Evolutionary conservation across 805 yeast genomes (phyloP).

Genomic region (Kazachstania bromeliacearum): DNA sequence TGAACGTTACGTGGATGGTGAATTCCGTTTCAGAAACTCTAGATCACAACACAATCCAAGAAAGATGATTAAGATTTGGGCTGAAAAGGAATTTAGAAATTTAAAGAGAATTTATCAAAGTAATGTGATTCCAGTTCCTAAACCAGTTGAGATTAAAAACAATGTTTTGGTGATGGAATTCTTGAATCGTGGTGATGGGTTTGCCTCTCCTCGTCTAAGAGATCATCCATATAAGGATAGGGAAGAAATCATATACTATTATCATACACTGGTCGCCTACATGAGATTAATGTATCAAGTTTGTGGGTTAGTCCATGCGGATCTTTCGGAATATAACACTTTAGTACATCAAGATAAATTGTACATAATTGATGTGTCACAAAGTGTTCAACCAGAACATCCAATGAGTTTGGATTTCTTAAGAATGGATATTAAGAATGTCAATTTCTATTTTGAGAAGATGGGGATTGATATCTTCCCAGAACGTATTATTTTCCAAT

Average conservation of each 20-base stretch:
- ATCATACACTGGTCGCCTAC: constrained; percentile 69
- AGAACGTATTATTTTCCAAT: constrained; percentile 73
- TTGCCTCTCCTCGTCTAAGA: constrained; percentile 82
- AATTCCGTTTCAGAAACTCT: constrained; percentile 79
- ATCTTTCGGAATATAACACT: constrained; percentile 87
- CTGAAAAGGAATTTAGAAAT: constrained; percentile 93
- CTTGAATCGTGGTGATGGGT: constrained; percentile 62
- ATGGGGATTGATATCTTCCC: constrained; percentile 69
- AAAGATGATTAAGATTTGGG: constrained; percentile 97
- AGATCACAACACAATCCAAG: constrained; percentile 87
- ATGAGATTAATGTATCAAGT: constrained; percentile 82
- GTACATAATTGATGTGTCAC: constrained; percentile 92
- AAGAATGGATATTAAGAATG: constrained; percentile 95
- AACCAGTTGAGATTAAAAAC: constrained; percentile 77
- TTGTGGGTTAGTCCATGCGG: constrained; percentile 93
- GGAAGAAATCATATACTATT: constrained; percentile 57
- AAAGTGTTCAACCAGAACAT: constrained; percentile 95
- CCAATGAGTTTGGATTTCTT: constrained; percentile 92
- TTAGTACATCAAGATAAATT: constrained; percentile 72
- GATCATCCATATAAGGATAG: constrained; percentile 69
- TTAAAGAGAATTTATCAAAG: constrained; percentile 67
- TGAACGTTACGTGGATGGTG: constrained; percentile 93
- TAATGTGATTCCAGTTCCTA: constrained; percentile 82
- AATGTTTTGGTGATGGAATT: constrained; percentile 95
- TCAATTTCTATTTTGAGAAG: constrained; percentile 74